Base-by-base conservation (phyloP, 164 flowering plant species). In the Berberis vulgaris region DNA sequence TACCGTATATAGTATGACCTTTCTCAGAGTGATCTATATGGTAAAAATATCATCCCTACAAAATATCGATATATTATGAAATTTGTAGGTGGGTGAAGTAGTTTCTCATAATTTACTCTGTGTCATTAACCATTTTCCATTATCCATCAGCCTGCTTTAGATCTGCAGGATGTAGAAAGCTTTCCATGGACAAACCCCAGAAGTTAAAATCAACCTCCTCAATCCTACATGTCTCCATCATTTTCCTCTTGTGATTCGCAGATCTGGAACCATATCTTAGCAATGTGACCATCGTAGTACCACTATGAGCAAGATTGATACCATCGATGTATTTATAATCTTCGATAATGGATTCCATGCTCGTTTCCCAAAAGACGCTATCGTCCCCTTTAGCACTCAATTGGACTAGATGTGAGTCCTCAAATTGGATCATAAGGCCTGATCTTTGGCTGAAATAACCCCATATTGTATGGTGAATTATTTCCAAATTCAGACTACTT, bases 401-500 rank as follows among this genome's bases (percentile, higher is more conserved):
- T 43, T 80, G 66, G 42, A 91, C 77, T 11, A 91, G 58, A 68
- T 89, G 91, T 0, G 86, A 76, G 80, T 91, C 98, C 73, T 86
- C 96, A 47, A 91, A 83, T 50, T 89, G 77, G 43, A 84, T 73
- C 3, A 91, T 73, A 0, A 89, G 83, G 0, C 98, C 98, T 0
- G 96, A 82, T 49, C 98, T 55, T 43, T 89, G 96, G 89, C 96
- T 91, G 81, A 91, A 91, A 81, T 84, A 84, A 1, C 98, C 96
- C 92, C 90, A 87, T 4, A 89, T 65, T 0, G 80, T 83, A 73
- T 91, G 98, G 75, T 80, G 86, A 43, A 84, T 67, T 54, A 84
- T 77, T 56, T 91, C 96, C 0, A 86, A 79, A 71, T 78, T 75
- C 57, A 76, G 54, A 7, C 84, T 82, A 72, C 89, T 80, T 49